Evolutionary conservation across 2,329 filamentous ascomycete genomes (phyloP).

Genomic region (Colletotrichum scovillei): DNA sequence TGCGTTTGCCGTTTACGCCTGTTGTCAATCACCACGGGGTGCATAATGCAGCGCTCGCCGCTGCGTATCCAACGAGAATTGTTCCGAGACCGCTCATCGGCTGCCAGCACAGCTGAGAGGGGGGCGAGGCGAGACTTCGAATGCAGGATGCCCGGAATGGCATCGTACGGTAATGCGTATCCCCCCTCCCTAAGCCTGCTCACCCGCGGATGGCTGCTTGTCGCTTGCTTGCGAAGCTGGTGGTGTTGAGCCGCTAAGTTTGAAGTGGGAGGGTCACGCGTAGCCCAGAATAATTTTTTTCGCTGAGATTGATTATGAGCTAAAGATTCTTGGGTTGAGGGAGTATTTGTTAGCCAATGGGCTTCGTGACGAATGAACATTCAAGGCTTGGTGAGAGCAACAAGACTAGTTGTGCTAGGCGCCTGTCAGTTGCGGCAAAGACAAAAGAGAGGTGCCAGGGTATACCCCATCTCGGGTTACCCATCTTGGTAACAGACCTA

Average conservation of each 20-base stretch:
- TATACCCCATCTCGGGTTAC: background rate
- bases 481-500: background rate
- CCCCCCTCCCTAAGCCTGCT: conserved; percentile 4
- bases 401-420: background rate
- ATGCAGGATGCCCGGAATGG: conserved; percentile 16
- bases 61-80: conserved; percentile 7
- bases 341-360: conserved; percentile 9
- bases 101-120: conserved; percentile 14
- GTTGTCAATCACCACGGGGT: conserved; percentile 20
- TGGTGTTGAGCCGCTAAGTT: conserved; percentile 6
- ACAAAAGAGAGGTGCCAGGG: background rate
- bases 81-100: conserved; percentile 28
- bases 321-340: background rate
- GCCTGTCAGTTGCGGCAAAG: background rate
- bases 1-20: background rate
- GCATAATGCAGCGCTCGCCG: conserved; percentile 19
- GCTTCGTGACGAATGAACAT: background rate
- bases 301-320: background rate
- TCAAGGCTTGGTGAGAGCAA: background rate
- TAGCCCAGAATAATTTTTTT: background rate
- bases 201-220: background rate
- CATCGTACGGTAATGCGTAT: background rate
- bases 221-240: background rate
- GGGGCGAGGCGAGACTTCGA: conserved; percentile 11
- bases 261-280: conserved; percentile 28